These are phyloP conservation scores for Amanita subjunquillea DNA, from an alignment of 768 basidiomycete genomes.

Conservation along the genomic window DNA sequence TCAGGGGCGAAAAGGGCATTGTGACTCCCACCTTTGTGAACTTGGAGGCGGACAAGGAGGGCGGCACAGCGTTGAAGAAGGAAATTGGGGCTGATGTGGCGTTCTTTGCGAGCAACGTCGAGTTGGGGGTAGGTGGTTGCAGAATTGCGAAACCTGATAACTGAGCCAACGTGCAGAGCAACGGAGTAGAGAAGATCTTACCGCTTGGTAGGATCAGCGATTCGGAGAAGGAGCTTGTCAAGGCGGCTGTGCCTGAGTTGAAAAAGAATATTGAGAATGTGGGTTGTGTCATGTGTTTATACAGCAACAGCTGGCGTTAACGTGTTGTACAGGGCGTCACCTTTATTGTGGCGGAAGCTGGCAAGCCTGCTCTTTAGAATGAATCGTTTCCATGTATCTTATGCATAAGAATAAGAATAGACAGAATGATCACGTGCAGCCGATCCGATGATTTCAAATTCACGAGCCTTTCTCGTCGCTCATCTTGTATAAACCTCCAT, in stretches of 20 bases:
- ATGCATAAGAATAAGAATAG: not conserved
- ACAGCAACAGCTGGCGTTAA: not conserved
- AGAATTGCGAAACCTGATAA: not conserved
- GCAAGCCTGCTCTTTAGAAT: constrained; percentile 3
- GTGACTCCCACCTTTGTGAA: constrained; percentile 79
- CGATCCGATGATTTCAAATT: not conserved
- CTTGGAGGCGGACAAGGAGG: constrained; percentile 59
- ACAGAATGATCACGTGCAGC: not conserved
- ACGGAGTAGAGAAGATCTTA: constrained; percentile 76
- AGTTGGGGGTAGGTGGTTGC: constrained; percentile 64
- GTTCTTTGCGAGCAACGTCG: constrained; percentile 84
- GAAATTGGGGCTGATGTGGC: constrained; percentile 70
- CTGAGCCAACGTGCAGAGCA: constrained; percentile 32
- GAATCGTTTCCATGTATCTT: not conserved
- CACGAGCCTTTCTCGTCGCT: not conserved
- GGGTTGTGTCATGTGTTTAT: constrained; percentile 11
- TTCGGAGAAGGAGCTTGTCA: constrained; percentile 66
- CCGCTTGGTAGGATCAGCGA: constrained; percentile 68
- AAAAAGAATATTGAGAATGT: constrained; percentile 63
- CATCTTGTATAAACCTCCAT: too few species aligned
- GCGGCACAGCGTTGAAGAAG: constrained; percentile 63
- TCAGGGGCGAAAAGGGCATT: constrained; percentile 84
- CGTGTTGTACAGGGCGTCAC: constrained; percentile 20
- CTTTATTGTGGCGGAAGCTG: constrained; percentile 21
- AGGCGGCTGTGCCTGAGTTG: constrained; percentile 77